phyloP scores from a whole-genome alignment of 2,329 filamentous ascomycete genomes.

The Curvularia spicifera region DNA sequence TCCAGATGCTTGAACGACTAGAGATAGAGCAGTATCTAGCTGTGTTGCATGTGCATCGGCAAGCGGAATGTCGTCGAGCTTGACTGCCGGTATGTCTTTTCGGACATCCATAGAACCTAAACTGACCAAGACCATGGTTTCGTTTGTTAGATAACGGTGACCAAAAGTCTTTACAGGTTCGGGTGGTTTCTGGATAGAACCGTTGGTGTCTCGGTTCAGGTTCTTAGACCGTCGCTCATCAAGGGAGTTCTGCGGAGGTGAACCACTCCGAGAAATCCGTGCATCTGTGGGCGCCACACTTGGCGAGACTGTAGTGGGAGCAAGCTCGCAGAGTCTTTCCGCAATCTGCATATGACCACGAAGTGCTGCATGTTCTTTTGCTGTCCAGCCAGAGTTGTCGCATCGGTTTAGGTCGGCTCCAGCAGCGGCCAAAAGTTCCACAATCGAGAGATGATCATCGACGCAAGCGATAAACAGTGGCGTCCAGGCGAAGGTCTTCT shows the following conservation, averaged over 20 bases:
- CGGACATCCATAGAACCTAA: constrained; percentile 94
- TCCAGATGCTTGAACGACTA: constrained; percentile 85
- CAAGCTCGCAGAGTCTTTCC: constrained; percentile 67
- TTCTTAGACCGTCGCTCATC: constrained; percentile 53
- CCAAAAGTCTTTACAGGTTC: constrained; percentile 95
- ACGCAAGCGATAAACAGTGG: constrained; percentile 93
- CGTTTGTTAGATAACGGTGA: constrained; percentile 88
- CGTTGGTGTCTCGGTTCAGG: constrained; percentile 49
- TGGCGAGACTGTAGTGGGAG: constrained; percentile 43
- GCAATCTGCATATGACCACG: constrained; percentile 87
- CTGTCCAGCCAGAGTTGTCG: constrained; percentile 92
- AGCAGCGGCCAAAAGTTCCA: constrained; percentile 76
- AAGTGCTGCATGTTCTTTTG: constrained; percentile 89
- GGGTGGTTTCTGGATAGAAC: constrained; percentile 56
- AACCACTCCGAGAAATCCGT: constrained; percentile 45
- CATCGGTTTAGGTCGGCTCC: constrained; percentile 75
- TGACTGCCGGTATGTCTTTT: constrained; percentile 80
- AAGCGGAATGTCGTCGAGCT: constrained; percentile 85
- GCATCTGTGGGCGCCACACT: constrained; percentile 37
- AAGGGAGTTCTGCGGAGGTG: constrained; percentile 65
- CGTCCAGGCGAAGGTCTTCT: constrained; percentile 91
- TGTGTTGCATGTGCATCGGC: constrained; percentile 89
- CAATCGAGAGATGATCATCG: constrained; percentile 79
- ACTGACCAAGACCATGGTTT: constrained; percentile 89
- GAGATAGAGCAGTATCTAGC: constrained; percentile 89